Evolutionary conservation across 2,329 filamentous ascomycete genomes (phyloP).

Genomic region (Exophiala spinifera): DNA sequence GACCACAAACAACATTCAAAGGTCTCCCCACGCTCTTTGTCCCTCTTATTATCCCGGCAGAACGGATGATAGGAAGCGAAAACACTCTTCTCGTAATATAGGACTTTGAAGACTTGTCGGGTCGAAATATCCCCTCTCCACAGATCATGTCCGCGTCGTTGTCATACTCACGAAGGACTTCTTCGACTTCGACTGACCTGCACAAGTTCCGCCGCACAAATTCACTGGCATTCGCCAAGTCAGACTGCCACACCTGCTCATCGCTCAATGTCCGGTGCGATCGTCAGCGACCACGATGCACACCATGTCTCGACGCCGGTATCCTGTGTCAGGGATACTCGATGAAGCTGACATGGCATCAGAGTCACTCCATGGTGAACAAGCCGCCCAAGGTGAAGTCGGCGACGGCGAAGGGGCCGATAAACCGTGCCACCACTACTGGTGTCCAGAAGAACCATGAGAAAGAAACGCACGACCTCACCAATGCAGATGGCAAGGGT

Average conservation of each 20-base stretch:
- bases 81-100: too few species aligned
- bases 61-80: too few species aligned
- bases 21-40: too few species aligned
- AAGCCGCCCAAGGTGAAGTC: constrained; percentile 10
- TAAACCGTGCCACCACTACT: background rate
- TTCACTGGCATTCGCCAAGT: constrained; percentile 13
- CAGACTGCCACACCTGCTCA: constrained; percentile 11
- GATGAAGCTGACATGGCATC: constrained; percentile 16
- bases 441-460: background rate
- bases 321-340: constrained; percentile 14
- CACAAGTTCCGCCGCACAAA: constrained; percentile 6
- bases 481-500: too few species aligned
- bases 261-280: constrained; percentile 5
- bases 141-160: too few species aligned
- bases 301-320: constrained; percentile 6
- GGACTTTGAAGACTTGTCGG: too few species aligned
- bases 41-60: too few species aligned
- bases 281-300: constrained; percentile 12
- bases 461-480: background rate
- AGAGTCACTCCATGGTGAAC: constrained; percentile 7
- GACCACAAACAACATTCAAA: too few species aligned
- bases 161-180: background rate
- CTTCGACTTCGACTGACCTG: constrained; percentile 1
- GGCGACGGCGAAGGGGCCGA: background rate
- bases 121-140: too few species aligned